Evolutionary conservation across 768 basidiomycete genomes (phyloP).

Genomic region (Tylopilus rubrobrunneus): DNA sequence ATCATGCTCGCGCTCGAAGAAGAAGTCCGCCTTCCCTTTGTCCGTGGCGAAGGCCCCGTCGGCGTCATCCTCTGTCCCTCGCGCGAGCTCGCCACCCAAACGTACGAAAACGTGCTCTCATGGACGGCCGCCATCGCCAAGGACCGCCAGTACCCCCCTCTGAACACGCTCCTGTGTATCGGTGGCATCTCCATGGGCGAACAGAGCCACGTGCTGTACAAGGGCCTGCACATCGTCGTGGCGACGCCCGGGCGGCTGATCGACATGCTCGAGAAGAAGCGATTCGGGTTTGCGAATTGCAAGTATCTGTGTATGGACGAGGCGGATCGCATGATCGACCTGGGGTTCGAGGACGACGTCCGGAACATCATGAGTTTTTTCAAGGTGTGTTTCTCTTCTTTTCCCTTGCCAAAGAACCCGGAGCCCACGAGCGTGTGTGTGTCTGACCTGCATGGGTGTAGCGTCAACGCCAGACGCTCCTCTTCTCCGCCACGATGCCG

Average conservation of each 20-base stretch:
- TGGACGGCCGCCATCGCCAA: constrained; percentile 84
- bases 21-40: constrained; percentile 84
- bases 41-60: constrained; percentile 95
- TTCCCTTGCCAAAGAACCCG: no score
- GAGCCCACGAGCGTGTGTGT: not conserved
- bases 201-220: constrained; percentile 87
- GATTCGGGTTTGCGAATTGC: constrained; percentile 90
- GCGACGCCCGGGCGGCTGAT: constrained; percentile 96
- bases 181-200: constrained; percentile 98
- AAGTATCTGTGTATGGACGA: constrained; percentile 99
- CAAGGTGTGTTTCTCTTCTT: constrained; percentile 49
- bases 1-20: constrained; percentile 97
- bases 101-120: constrained; percentile 86
- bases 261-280: constrained; percentile 96
- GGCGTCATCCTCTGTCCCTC: constrained; percentile 96
- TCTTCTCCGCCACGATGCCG: constrained; percentile 99
- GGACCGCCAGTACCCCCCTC: constrained; percentile 75
- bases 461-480: constrained; percentile 93
- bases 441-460: constrained; percentile 28
- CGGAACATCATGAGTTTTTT: constrained; percentile 99
- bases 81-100: constrained; percentile 94
- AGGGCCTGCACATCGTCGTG: constrained; percentile 92
- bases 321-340: constrained; percentile 98
- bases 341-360: constrained; percentile 98
- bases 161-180: constrained; percentile 90